Percentiles rank a stretch among this genome's conserved stretches.
phyloP scores from a whole-genome alignment of 129 eudicot species.

The Dittrichia graveolens region DNA sequence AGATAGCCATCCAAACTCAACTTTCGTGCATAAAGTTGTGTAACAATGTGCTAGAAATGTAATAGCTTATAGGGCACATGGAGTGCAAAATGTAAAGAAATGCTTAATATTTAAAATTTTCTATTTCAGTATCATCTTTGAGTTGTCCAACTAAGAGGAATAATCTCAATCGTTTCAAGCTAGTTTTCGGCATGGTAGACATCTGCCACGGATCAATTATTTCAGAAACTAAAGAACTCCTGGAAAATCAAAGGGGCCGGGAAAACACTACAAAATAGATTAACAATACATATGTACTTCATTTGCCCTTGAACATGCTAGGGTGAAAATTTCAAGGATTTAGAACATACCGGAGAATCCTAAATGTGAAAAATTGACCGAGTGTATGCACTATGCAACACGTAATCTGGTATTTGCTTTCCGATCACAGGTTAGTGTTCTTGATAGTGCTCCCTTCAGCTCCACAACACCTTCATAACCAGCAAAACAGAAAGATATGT shows the following conservation, averaged over 20 bases:
- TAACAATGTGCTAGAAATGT: not conserved
- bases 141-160: conserved; percentile 9
- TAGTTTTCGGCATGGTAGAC: conserved; percentile 11
- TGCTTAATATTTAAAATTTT: conserved; percentile 1
- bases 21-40: not conserved
- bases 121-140: conserved; percentile 7
- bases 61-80: not conserved
- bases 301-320: conserved; percentile 6
- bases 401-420: conserved; percentile 2
- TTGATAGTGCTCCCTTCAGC: conserved; percentile 31
- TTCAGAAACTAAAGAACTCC: conserved; percentile 18
- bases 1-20: not conserved
- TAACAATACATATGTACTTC: conserved; percentile 3
- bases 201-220: conserved; percentile 6
- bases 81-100: not conserved
- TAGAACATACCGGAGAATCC: conserved; percentile 27
- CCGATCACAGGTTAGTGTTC: not conserved
- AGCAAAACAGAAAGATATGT: not conserved
- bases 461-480: conserved; percentile 39
- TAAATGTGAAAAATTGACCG: conserved; percentile 5
- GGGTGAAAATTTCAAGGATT: conserved; percentile 19
- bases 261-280: conserved; percentile 16
- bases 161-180: conserved; percentile 17
- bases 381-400: not conserved
- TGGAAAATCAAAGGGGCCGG: conserved; percentile 5